phyloP scores from a whole-genome alignment of 495 filamentous ascomycete species.

The Platismatia glauca region DNA sequence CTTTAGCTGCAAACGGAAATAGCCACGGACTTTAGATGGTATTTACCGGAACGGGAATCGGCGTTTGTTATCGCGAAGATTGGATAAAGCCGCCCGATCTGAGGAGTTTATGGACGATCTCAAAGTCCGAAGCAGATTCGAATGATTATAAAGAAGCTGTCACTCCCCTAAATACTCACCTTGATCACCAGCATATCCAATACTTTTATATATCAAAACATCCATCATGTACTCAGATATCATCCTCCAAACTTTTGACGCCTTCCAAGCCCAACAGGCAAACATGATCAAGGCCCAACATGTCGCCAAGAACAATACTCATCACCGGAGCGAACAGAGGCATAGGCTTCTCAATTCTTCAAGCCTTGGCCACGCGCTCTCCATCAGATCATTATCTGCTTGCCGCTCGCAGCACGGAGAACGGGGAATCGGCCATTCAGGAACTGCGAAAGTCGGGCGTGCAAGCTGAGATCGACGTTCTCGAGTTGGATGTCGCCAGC shows the following conservation, averaged over 20 bases:
- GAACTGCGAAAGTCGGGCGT: constrained; percentile 17
- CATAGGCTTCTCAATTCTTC: constrained; percentile 24
- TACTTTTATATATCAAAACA: background rate
- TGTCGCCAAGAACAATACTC: constrained; percentile 6
- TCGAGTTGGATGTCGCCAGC: constrained; percentile 40
- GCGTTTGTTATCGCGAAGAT: background rate
- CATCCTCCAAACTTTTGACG: constrained; percentile 22
- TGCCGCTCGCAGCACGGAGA: constrained; percentile 21
- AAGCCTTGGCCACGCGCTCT: constrained; percentile 24
- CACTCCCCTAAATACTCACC: background rate
- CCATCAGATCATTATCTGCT: constrained; percentile 26
- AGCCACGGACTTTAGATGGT: no score
- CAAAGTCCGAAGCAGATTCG: constrained; percentile 1
- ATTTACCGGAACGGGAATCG: no score
- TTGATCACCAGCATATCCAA: background rate
- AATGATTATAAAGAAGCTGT: background rate
- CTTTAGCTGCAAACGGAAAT: background rate
- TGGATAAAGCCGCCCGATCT: background rate
- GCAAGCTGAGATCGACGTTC: constrained; percentile 29
- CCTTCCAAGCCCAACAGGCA: constrained; percentile 10
- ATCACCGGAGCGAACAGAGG: constrained; percentile 2
- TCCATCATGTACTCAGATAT: constrained; percentile 22
- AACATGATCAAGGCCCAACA: constrained; percentile 5
- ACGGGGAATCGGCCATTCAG: constrained; percentile 20
- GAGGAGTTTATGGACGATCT: constrained; percentile 11